Conservation (phyloP, 75 land plant genomes). For the Isoetes taiwanensis region DNA sequence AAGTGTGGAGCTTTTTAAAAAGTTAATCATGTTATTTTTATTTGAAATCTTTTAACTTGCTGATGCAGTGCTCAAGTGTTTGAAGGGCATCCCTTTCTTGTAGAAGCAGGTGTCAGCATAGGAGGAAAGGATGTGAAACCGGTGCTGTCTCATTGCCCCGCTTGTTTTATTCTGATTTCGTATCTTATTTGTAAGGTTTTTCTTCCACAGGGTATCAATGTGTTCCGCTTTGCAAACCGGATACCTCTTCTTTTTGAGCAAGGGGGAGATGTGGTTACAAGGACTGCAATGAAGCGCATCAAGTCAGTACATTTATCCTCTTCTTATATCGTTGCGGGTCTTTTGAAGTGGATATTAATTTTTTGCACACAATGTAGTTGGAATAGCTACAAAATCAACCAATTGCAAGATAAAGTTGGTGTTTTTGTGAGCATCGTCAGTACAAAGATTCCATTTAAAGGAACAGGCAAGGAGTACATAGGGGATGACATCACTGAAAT, state of each 20-base stretch:
- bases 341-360: background rate
- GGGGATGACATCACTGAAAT: slow-evolving; percentile 97
- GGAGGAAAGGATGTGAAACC: slow-evolving; percentile 99
- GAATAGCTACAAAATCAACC: slow-evolving; percentile 90
- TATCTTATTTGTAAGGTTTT: background rate
- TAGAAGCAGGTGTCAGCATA: slow-evolving; percentile 89
- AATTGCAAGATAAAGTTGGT: slow-evolving; percentile 90
- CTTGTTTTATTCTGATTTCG: background rate
- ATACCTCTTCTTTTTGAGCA: slow-evolving; percentile 98
- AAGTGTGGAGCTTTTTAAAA: too few relatives aligned
- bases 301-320: slow-evolving; percentile 34
- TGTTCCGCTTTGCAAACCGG: slow-evolving; percentile 94
- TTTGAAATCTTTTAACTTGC: too few relatives aligned
- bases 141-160: slow-evolving; percentile 18
- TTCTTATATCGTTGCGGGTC: background rate
- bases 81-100: slow-evolving; percentile 98
- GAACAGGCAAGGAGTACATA: slow-evolving; percentile 97
- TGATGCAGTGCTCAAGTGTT: slow-evolving; percentile 82
- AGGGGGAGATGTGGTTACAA: slow-evolving; percentile 96
- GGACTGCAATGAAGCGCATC: slow-evolving; percentile 89
- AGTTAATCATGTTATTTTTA: background rate
- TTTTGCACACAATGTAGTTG: slow-evolving; percentile 57
- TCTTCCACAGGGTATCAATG: slow-evolving; percentile 63
- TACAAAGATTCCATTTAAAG: slow-evolving; percentile 98
- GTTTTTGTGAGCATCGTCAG: slow-evolving; percentile 98